Evolutionary conservation across 306 rosid genomes (phyloP).

Genomic region (Macrotyloma uniflorum): DNA sequence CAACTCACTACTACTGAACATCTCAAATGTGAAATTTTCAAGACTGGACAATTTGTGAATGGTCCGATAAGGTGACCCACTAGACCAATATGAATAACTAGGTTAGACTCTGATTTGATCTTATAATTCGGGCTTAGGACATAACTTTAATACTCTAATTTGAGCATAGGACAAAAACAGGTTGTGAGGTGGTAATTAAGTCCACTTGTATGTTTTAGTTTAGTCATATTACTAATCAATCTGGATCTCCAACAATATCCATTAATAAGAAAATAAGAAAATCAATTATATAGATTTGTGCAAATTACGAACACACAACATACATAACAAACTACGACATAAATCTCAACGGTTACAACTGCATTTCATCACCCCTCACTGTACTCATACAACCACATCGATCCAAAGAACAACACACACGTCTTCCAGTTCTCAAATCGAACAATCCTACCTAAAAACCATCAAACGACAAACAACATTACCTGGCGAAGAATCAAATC

Average conservation of each 20-base stretch:
- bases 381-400: not conserved
- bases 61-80: too few relatives aligned
- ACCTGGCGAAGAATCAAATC: constrained; percentile 87
- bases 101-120: too few relatives aligned
- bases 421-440: not conserved
- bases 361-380: not conserved
- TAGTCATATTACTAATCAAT: too few relatives aligned
- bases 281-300: not conserved
- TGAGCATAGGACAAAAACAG: too few relatives aligned
- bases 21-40: too few relatives aligned
- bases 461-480: not conserved
- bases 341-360: not conserved
- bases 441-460: not conserved
- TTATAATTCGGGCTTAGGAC: too few relatives aligned
- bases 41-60: too few relatives aligned
- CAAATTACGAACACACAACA: not conserved
- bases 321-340: not conserved
- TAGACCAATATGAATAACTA: too few relatives aligned
- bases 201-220: too few relatives aligned
- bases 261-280: not conserved
- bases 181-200: too few relatives aligned
- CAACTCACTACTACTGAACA: too few relatives aligned
- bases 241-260: not conserved
- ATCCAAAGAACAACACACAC: not conserved
- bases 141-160: too few relatives aligned